Evolutionary conservation across 2,329 filamentous ascomycete species (phyloP).

Genomic region (Aspergillus sp.): DNA sequence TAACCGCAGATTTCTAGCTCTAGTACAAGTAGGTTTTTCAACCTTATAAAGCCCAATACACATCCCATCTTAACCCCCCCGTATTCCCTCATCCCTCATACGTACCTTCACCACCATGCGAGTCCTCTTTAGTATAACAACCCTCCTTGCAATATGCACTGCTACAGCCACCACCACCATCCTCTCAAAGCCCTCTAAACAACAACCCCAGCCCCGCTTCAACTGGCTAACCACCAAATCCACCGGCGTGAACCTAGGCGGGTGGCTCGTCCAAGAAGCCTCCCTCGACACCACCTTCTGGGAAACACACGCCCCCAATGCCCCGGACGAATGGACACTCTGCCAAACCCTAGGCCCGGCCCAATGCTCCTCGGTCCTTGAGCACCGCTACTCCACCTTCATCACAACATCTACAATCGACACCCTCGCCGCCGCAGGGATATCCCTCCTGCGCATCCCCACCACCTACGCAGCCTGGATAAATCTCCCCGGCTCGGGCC

Average conservation of each 20-base stretch:
- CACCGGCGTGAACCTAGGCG: slow-evolving; percentile 20
- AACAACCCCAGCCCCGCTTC: background rate
- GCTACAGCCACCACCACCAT: background rate
- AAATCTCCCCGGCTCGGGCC: slow-evolving; percentile 23
- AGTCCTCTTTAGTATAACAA: background rate
- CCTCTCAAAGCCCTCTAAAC: background rate
- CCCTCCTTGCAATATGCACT: background rate
- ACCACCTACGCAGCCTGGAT: slow-evolving; percentile 23
- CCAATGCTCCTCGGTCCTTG: slow-evolving; percentile 14
- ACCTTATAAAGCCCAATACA: no score
- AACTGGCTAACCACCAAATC: slow-evolving; percentile 22
- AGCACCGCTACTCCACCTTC: slow-evolving; percentile 20
- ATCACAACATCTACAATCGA: slow-evolving; percentile 17
- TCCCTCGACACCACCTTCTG: slow-evolving; percentile 26
- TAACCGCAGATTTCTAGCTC: no score
- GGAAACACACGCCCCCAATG: slow-evolving; percentile 19
- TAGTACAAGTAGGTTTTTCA: no score
- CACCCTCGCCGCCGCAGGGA: slow-evolving; percentile 11
- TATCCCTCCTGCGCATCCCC: slow-evolving; percentile 18
- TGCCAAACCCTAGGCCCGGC: slow-evolving; percentile 13
- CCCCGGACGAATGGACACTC: slow-evolving; percentile 26
- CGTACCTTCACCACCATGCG: background rate
- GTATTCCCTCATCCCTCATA: background rate
- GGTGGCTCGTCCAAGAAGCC: slow-evolving; percentile 28
- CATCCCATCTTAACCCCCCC: no score